Conservation (phyloP, 1,139 yeast species). For the Saccharomyces hybrid region DNA sequence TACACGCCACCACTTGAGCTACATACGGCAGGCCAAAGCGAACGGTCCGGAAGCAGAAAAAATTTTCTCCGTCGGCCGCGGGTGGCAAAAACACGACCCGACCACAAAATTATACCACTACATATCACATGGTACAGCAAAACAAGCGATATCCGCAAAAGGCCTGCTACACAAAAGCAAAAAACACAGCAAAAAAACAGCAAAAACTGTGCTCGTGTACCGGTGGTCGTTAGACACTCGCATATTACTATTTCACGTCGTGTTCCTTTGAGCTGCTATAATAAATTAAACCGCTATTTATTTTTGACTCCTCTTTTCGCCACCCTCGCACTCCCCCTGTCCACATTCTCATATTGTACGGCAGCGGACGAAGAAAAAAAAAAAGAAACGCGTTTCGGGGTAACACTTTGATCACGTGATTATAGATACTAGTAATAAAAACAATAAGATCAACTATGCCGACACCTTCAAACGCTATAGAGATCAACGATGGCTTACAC, state of each 20-base stretch:
- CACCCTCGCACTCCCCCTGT: neutral
- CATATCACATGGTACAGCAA: neutral
- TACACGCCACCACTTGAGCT: neutral
- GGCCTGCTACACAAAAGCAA: neutral
- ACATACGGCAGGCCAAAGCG: neutral
- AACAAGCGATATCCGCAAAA: neutral
- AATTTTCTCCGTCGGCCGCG: constrained; percentile 2
- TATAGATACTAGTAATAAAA: neutral
- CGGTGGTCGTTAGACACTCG: neutral
- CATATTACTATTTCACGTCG: neutral
- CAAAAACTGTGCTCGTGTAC: neutral
- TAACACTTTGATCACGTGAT: neutral
- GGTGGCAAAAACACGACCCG: constrained; percentile 1
- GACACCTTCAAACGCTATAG: neutral
- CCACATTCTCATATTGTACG: neutral
- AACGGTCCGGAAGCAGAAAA: neutral
- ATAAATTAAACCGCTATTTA: neutral
- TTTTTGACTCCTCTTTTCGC: neutral
- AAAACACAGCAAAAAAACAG: neutral
- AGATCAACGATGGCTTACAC: neutral
- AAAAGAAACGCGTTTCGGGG: neutral
- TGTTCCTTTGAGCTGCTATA: constrained; percentile 1
- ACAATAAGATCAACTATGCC: neutral
- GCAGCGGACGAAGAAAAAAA: neutral
- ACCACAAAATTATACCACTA: neutral